Evolutionary conservation across 306 rosid genomes (phyloP), one percentile per base, ranked within the genome.

Genomic region (Cicer judaicum): DNA sequence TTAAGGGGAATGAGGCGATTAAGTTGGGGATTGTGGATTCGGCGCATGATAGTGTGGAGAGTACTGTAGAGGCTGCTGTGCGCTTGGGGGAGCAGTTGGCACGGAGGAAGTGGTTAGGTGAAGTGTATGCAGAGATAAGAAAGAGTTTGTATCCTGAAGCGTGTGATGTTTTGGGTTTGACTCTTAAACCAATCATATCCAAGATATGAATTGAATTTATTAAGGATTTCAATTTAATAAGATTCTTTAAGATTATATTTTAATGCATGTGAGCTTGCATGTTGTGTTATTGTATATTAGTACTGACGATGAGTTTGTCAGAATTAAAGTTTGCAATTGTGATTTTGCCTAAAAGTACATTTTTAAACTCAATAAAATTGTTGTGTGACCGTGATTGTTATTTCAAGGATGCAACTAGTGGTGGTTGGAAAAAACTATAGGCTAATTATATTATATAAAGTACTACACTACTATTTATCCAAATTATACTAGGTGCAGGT

Each of bases 1-100:
- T 82, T 2, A 72, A 2, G 78, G 78, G 70, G 86, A 87, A 40
- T 40, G 86, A 84, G 43, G 97, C 89, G 11, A 86, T 86, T 72
- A 78, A 50, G 75, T 72, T 79, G 86, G 93, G 96, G 12, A 82
- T 92, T 0, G 91, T 87, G 49, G 96, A 88, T 0, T 84, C 90
- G 81, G 89, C 76, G 76, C 87, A 92, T 62, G 90, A 82, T 55
- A 79, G 90, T 43, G 80, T 15, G 39, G 84, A 87, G 61, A 74
- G 65, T 2, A 69, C 69, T 8, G 16, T 75, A 68, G 83, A 88
- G 71, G 96, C 86, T 39, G 89, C 89, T 10, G 62, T 84, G 74
- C 72, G 76, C 47, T 54, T 88, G 56, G 96, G 84, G 67, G 88
- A 85, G 41, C 41, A 81, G 49, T 40, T 92, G 15, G 85, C 57